These are phyloP conservation scores for Arthroderma sp. DNA, from an alignment of 2,329 filamentous ascomycete genomes.

Conservation along the genomic window DNA sequence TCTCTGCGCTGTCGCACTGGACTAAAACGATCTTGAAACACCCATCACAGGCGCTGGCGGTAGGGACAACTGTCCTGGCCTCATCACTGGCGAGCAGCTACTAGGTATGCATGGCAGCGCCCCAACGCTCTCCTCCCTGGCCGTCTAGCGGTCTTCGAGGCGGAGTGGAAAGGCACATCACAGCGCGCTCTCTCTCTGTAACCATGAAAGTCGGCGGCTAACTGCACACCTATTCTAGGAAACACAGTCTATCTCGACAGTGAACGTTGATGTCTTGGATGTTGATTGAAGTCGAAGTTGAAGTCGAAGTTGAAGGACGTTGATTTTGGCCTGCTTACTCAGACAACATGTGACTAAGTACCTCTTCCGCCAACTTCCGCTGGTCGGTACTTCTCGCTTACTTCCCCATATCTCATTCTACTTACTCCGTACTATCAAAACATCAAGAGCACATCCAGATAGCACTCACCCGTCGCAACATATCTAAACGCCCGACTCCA, in stretches of 20 bases:
- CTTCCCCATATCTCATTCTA: no score
- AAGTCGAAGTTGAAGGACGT: not conserved
- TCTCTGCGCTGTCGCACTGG: not conserved
- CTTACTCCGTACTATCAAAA: no score
- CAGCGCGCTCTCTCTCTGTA: not conserved
- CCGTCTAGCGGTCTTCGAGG: not conserved
- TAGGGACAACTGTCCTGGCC: not conserved
- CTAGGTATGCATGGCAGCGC: conserved; percentile 3
- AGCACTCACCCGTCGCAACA: not conserved
- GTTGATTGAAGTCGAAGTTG: not conserved
- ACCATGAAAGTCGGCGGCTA: not conserved
- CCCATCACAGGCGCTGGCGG: conserved; percentile 4
- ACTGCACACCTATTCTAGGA: not conserved
- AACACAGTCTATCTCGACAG: not conserved
- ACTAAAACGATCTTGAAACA: conserved; percentile 2
- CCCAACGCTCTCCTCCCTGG: not conserved
- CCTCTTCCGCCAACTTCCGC: not conserved
- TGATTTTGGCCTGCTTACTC: not conserved
- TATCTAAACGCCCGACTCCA: not conserved
- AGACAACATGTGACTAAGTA: not conserved
- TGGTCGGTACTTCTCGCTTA: not conserved
- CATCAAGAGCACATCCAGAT: not conserved
- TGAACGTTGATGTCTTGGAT: not conserved
- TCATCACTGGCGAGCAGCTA: not conserved
- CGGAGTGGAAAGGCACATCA: not conserved